A percentile compares a stretch with the other conserved stretches of the same genome.
phyloP scores from a whole-genome alignment of 306 rosid genomes.

The Castanea crenata region DNA sequence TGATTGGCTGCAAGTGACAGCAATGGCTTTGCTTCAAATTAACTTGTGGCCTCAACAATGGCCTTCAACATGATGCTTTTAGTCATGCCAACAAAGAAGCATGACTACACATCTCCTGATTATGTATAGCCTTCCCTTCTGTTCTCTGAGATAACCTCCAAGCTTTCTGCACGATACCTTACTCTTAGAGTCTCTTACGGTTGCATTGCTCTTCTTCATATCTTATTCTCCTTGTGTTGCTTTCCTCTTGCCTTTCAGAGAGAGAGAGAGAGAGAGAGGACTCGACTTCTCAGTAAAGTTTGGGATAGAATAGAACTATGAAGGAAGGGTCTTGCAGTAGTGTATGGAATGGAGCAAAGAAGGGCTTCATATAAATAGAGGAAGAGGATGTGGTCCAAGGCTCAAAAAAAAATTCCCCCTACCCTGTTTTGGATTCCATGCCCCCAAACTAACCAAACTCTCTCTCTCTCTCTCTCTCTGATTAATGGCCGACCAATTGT shows the following conservation, averaged over 20 bases:
- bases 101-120: constrained; percentile 11
- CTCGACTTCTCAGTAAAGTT: neutral
- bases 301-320: neutral
- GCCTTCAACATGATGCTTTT: neutral
- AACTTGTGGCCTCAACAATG: neutral
- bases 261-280: neutral
- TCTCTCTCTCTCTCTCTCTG: neutral
- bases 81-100: constrained; percentile 14
- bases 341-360: neutral
- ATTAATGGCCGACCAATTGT: constrained; percentile 5
- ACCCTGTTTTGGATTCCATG: neutral
- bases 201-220: neutral
- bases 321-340: neutral
- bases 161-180: constrained; percentile 1
- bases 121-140: constrained; percentile 9
- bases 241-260: neutral
- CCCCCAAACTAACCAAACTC: neutral
- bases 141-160: constrained; percentile 4
- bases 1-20: neutral
- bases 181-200: neutral
- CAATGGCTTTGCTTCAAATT: neutral
- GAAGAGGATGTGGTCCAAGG: neutral
- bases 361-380: neutral
- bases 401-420: neutral
- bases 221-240: neutral